These are phyloP conservation scores for Cyclotella atomus DNA, from an alignment of 108 stramenopile genomes.

Conservation along the genomic window DNA sequence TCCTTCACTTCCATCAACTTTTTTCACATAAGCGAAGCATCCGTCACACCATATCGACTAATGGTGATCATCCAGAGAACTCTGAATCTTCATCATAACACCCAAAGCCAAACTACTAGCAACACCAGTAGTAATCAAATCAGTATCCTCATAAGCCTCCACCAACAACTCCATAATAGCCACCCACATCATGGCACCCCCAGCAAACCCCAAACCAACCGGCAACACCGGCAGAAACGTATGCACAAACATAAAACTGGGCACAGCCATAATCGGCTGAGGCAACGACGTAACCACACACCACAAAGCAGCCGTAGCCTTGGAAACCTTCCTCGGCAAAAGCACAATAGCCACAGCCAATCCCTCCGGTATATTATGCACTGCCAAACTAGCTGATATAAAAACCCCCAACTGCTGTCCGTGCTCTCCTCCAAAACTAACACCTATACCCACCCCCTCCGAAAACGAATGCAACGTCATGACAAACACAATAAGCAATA, in stretches of 20 bases:
- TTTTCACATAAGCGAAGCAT: too few relatives aligned
- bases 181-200: conserved; percentile 99
- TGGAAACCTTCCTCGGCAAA: conserved; percentile 85
- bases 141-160: conserved; percentile 94
- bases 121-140: conserved; percentile 71
- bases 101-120: conserved; percentile 63
- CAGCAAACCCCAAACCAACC: conserved; percentile 97
- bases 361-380: conserved; percentile 99
- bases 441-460: conserved; percentile 80
- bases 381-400: conserved; percentile 95
- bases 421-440: conserved; percentile 51
- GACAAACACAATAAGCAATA: conserved; percentile 95
- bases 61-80: conserved; percentile 59
- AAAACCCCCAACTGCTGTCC: conserved; percentile 93
- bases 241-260: conserved; percentile 96
- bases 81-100: conserved; percentile 71
- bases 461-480: conserved; percentile 98
- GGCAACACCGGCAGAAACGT: conserved; percentile 94
- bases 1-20: background rate
- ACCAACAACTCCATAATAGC: conserved; percentile 92
- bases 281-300: conserved; percentile 94
- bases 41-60: too few relatives aligned
- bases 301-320: conserved; percentile 92
- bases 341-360: conserved; percentile 96
- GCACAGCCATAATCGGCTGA: conserved; percentile 98